These are phyloP conservation scores for Vairimorpha necatrix DNA, from an alignment of 371 early-diverging fungal genomes.

Conservation along the genomic window DNA sequence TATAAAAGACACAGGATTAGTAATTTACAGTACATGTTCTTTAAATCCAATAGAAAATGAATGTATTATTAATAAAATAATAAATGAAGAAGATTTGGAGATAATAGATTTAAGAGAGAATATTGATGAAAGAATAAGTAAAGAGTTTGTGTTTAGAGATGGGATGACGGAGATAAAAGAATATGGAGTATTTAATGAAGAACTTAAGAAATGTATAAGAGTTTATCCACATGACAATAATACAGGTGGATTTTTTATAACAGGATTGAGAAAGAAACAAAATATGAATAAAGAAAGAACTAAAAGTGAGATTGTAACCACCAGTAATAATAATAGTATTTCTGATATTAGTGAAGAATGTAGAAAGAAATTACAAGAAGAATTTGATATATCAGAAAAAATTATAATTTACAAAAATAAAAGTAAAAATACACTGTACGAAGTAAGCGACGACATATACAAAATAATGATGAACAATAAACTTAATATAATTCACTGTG, in stretches of 20 bases:
- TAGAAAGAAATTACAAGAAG: background rate
- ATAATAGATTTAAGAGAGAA: constrained; percentile 28
- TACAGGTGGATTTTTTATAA: constrained; percentile 97
- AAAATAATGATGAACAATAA: constrained; percentile 25
- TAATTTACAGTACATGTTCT: constrained; percentile 97
- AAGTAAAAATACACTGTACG: constrained; percentile 12
- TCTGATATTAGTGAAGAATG: constrained; percentile 1
- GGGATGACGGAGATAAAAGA: constrained; percentile 67
- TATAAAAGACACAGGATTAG: constrained; percentile 78
- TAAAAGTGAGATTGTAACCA: too few relatives aligned
- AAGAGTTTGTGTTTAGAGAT: constrained; percentile 68
- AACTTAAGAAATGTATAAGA: constrained; percentile 75
- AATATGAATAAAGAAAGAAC: background rate
- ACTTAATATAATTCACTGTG: constrained; percentile 37
- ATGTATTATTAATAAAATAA: constrained; percentile 55
- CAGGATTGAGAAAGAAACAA: constrained; percentile 78
- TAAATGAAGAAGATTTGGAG: constrained; percentile 43
- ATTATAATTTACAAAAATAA: background rate
- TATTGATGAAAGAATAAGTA: background rate
- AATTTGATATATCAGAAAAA: constrained; percentile 1
- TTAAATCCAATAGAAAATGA: constrained; percentile 76
- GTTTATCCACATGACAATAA: constrained; percentile 88
- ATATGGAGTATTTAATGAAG: constrained; percentile 66
- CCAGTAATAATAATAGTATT: background rate
- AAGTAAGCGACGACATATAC: background rate